Evolutionary conservation across 2,329 filamentous ascomycete genomes (phyloP), one percentile per base, ranked within the genome.

Genomic region (Alternaria sp.): DNA sequence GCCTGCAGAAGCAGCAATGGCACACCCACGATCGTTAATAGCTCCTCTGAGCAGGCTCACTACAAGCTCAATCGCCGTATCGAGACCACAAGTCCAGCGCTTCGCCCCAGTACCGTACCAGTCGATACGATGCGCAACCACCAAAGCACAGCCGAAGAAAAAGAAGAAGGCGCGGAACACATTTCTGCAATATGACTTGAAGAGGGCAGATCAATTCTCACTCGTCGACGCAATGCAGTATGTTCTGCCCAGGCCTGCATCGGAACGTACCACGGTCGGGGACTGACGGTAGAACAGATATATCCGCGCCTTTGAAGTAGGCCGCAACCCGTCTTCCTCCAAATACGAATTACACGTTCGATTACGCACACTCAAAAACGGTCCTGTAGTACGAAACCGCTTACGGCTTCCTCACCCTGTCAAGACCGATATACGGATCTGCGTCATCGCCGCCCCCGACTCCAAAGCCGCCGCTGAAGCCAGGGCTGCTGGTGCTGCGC

Each of bases 181-280:
- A 32, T 93, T 89, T 76, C 85, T 88, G 66, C 83, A 85, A 60
- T 85, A 85, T 64, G 84, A 89, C 64, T 78, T 94, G 65, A 86
- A 86, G 64, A 83, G 88, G 66, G 86, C 88, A 44, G 85, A 92
- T 36, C 90, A 92, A 73, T 97, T 91, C 74, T 87, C 93, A 1
- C 85, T 99, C 32, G 91, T 92, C 68, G 95, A 99, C 83, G 96
- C 95, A 16, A 95, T 99, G 88, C 88, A 94, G 92, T 93, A 81
- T 59, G 85, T 50, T 38, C 10, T 27, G 6, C 22, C 5, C 34
- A 22, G 32, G 11, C 16, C 9, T 27, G 20, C n/a, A 20, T 16
- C 20, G 40, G 32, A 40, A 57, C 58, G 22, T 28, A 28, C 44
- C 28, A 50, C 18, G 30, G 22, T 6, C 32, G 22, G 25, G 30